Base-by-base conservation (phyloP, 78 protist genomes). In the Dictyostelium capitatum region DNA sequence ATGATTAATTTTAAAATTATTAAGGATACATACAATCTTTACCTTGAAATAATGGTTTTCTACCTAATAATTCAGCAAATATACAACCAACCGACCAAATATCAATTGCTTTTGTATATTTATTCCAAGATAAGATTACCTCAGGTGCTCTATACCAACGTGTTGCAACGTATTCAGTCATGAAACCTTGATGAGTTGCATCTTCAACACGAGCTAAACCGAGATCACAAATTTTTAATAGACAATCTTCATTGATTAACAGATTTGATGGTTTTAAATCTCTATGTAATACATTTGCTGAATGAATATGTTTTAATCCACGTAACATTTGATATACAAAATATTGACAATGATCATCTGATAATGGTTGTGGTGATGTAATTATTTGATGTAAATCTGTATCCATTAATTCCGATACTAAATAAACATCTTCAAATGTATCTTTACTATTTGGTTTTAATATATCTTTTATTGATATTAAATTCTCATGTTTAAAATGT, bases 141-240 rank as follows among this genome's bases (percentile, higher is more conserved):
- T 98, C 99, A 25, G 99, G 99, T 2, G 99, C 98, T 7, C 99
- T 82, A 78, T 98, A 98, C 99, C 99, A 98, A 3, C 99, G 73
- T 0, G 99, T 98, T 46, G 98, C 99, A 4, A 98, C 99, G 79
- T 98, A 98, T 41, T 90, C 96, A 15, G 98, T 92, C 96, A 96
- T 82, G 28, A 53, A 75, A 20, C 95, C 95, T 47, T 64, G 19
- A 15, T 73, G 80, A n/a, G 81, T 53, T 10, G 97, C 94, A 53
- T 83, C 83, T 17, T 69, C 85, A 17, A 83, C 87, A 20, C 98
- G 89, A 8, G 97, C 95, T 2, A 97, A 80, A 53, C 98, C 98
- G 6, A 97, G 84, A 77, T 97, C 98, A 64, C 97, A 82, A 43
- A 95, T 62, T 79, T 97, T 97, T 19, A 98, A 67, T 56, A 96